Percentiles rank a stretch among this genome's conserved stretches.
Evolutionary conservation across 805 yeast species (phyloP).

Genomic region (Metschnikowia shivogae): DNA sequence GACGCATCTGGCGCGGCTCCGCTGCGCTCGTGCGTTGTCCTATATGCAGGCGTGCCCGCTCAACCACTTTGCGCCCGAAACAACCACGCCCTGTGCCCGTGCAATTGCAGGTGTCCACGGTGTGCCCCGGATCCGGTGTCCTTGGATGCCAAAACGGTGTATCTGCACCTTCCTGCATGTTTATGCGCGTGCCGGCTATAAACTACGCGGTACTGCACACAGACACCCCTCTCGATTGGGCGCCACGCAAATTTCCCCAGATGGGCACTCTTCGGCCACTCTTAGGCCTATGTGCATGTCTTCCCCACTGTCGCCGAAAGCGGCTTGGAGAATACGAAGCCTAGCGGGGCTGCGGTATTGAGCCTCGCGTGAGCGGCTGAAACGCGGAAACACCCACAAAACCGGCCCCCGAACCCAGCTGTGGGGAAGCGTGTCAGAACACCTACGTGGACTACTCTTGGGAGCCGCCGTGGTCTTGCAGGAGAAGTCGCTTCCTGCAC

Average conservation of each 20-base stretch:
- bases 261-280: not conserved
- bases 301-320: not conserved
- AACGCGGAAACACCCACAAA: too few species aligned
- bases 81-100: too few species aligned
- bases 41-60: too few species aligned
- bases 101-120: too few species aligned
- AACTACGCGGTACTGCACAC: not conserved
- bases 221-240: not conserved
- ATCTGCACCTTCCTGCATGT: not conserved
- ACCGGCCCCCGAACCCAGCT: too few species aligned
- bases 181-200: not conserved
- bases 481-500: too few species aligned
- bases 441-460: too few species aligned
- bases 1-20: conserved; percentile 1
- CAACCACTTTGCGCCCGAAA: too few species aligned
- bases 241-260: not conserved
- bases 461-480: too few species aligned
- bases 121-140: too few species aligned
- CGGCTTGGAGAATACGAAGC: not conserved
- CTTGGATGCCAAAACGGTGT: not conserved
- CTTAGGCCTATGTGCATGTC: not conserved
- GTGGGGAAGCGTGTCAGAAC: too few species aligned
- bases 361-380: not conserved
- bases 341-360: not conserved
- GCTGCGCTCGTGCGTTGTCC: not conserved